Base-by-base conservation (phyloP, 208 protist species). In the Trypanosoma melophagium region DNA sequence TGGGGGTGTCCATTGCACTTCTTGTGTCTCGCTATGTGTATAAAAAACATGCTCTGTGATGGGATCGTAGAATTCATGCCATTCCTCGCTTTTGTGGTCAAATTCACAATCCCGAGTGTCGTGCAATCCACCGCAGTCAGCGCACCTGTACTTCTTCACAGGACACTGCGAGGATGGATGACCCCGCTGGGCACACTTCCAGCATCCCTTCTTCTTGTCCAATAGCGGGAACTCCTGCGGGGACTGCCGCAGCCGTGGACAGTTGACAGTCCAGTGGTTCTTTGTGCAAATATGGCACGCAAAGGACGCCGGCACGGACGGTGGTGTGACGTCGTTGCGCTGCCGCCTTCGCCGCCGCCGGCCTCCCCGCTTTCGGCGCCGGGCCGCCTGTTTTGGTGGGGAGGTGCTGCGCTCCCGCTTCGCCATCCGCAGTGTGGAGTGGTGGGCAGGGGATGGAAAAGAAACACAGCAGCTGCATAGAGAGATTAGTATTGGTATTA, bases 91-190 rank as follows among this genome's bases (percentile, higher is more conserved):
- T 8, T 79, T 71, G 63, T 94, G 89, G 50, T 90, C 76, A 60
- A 82, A 96, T 47, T 76, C 70, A 57, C 91, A 96, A 74, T 90
- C 79, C 24, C 78, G 74, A 0, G 85, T 90, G 71, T 90, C 78
- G 61, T 96, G 91, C 69, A 94, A 59, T 8, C 86, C 91, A 28
- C 91, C 91, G 56, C 91, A 96, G 70, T 96, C 84, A 41, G 42
- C 47, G 63, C 91, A 93, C 17, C 69, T 73, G 66, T 89, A 87
- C 50, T 81, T 84, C 42, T 83, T 78, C 22, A 79, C 77, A 7
- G 69, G 66, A 51, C 91, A 96, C 71, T 86, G 69, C 44, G 70
- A 21, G 8, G 76, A 79, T n/a, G 63, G 52, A 75, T 96, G 91
- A 0, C 91, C 91, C 0, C 73, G 74, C 79, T 92, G 83, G 0